Conservation (phyloP, 148 eudicot species). For the Silene latifolia region DNA sequence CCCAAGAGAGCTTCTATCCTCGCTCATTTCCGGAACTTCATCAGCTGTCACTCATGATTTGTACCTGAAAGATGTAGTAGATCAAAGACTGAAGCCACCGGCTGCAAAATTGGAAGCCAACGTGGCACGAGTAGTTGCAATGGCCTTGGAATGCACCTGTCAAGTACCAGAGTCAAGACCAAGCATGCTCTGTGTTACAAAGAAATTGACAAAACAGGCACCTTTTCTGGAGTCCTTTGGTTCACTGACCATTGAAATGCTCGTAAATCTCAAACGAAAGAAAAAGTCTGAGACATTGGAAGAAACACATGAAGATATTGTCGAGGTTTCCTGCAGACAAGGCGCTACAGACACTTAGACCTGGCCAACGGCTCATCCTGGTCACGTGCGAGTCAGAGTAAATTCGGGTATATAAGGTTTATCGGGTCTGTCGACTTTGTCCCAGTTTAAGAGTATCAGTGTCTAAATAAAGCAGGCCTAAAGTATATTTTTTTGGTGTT, state of each 20-base stretch:
- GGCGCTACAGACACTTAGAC: not conserved
- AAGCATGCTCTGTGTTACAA: conserved; percentile 18
- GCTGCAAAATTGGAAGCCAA: conserved; percentile 19
- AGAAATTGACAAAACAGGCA: conserved; percentile 14
- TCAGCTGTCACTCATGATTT: conserved; percentile 5
- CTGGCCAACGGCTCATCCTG: not conserved
- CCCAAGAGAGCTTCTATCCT: conserved; percentile 32
- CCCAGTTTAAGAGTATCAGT: no score
- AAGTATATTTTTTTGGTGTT: no score
- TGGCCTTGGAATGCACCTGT: conserved; percentile 20
- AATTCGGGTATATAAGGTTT: no score
- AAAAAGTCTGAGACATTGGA: not conserved
- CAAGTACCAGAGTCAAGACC: conserved; percentile 20
- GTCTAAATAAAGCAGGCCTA: not conserved
- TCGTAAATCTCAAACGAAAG: not conserved
- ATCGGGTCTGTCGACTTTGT: not conserved
- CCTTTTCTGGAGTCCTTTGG: conserved; percentile 2
- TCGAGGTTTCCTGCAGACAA: not conserved
- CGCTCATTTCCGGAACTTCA: conserved; percentile 4
- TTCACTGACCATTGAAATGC: conserved; percentile 3
- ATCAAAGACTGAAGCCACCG: conserved; percentile 23
- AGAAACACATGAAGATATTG: not conserved
- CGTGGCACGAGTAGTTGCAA: conserved; percentile 13
- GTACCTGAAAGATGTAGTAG: conserved; percentile 13
- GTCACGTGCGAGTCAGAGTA: no score